Base-by-base conservation (phyloP, 805 yeast species). In the Dipodascopsis uninucleata region DNA sequence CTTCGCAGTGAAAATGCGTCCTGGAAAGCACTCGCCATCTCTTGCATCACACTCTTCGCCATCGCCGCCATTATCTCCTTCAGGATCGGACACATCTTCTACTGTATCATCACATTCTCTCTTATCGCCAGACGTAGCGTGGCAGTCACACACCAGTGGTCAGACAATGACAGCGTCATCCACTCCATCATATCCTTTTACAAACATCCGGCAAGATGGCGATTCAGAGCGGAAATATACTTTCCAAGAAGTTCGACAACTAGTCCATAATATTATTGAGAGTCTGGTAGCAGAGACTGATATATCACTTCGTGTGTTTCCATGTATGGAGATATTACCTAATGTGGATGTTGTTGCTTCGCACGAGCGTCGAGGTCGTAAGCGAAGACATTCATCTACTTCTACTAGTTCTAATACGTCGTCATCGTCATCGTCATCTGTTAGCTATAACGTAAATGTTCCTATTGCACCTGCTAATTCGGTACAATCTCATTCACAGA, bases 281-380 rank as follows among this genome's bases (percentile, higher is more conserved):
- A 31, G 25, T 14, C 31, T 48, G 10, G 17, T 7, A 21, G 10
- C 6, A 24, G 43, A 45, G 23, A 25, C 16, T 9, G 50, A 39
- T 17, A 34, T 33, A 4, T 20, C 37, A 1, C 18, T 25, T 8
- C 26, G 45, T 6, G 38, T 36, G 9, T 48, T 48, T 24, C 53
- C 50, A n/a, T 24, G 26, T 22, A 45, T 48, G 14, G 53, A 48
- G 34, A 36, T 48, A 22, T 32, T 48, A 22, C 53, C 53, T 6
- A 43, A 48, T n/a, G 31, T 34, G 20, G 7, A 6, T 6, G 32
- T 7, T 6, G 32, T 12, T 18, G 34, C 37, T n/a, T 26, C n/a
- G 29, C 29, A 10, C 29, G 29, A n/a, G n/a, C n/a, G n/a, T n/a
- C n/a, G n/a, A n/a, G n/a, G n/a, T n/a, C n/a, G n/a, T n/a, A n/a